phyloP scores from a whole-genome alignment of 495 filamentous ascomycete genomes.

The Tuber magnatum region DNA sequence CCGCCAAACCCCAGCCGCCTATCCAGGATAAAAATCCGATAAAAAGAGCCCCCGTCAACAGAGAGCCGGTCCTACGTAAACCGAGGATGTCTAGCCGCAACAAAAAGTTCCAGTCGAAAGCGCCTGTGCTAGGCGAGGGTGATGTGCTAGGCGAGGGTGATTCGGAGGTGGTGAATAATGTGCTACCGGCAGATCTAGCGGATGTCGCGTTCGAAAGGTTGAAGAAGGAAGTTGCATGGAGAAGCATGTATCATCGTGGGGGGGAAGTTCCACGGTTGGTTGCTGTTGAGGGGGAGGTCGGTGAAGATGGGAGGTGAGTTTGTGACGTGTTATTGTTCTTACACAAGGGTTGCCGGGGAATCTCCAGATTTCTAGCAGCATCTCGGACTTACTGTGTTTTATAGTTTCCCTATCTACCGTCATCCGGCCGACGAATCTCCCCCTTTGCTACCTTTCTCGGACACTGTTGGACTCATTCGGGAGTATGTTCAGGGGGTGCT shows the following conservation, averaged over 20 bases:
- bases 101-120: slow-evolving; percentile 30
- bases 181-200: slow-evolving; percentile 51
- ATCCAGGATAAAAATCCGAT: neutral
- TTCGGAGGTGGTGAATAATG: slow-evolving; percentile 63
- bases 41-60: slow-evolving; percentile 19
- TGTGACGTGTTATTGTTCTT: slow-evolving; percentile 6
- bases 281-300: slow-evolving; percentile 72
- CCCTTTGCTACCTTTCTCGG: slow-evolving; percentile 65
- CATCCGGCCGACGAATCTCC: slow-evolving; percentile 90
- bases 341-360: neutral
- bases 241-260: slow-evolving; percentile 83
- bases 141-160: slow-evolving; percentile 67
- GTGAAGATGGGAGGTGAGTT: slow-evolving; percentile 53
- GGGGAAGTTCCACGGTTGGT: slow-evolving; percentile 92
- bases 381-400: slow-evolving; percentile 9
- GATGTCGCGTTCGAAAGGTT: slow-evolving; percentile 63
- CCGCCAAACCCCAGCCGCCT: neutral
- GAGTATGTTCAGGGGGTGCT: slow-evolving; percentile 59
- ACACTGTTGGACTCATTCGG: slow-evolving; percentile 62
- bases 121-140: slow-evolving; percentile 41
- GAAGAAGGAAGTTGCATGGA: slow-evolving; percentile 73
- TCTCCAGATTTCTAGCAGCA: slow-evolving; percentile 4
- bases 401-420: slow-evolving; percentile 76
- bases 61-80: slow-evolving; percentile 16
- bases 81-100: slow-evolving; percentile 10